phyloP scores from a whole-genome alignment of 352 stramenopile genomes.

The Globisporangium lucens region DNA sequence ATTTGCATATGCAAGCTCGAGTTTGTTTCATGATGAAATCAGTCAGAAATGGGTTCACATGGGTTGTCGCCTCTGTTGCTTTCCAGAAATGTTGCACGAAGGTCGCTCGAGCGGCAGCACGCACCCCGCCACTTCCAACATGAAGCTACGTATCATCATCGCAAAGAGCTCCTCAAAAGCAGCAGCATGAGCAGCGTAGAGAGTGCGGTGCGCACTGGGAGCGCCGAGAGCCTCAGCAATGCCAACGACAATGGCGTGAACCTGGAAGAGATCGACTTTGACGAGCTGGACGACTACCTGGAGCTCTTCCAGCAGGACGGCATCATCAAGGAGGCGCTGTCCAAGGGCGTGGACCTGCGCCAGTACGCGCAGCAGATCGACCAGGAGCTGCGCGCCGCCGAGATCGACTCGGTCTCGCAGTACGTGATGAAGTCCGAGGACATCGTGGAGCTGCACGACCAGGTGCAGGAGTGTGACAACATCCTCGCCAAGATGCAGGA shows the following conservation, averaged over 20 bases:
- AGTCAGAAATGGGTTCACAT: not conserved
- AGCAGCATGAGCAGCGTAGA: conserved; percentile 8
- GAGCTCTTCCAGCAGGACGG: conserved; percentile 93
- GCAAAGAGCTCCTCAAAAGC: not conserved
- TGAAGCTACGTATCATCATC: conserved; percentile 1
- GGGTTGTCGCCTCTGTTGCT: not conserved
- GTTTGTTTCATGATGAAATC: not conserved
- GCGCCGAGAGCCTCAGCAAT: not conserved
- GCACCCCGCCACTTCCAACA: not conserved
- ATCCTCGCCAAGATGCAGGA: conserved; percentile 97
- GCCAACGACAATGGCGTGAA: conserved; percentile 30
- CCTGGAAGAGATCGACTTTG: conserved; percentile 91
- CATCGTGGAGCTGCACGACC: conserved; percentile 89
- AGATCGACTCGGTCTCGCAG: conserved; percentile 82
- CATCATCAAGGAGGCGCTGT: conserved; percentile 90
- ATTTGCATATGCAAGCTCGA: not conserved
- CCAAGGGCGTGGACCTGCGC: conserved; percentile 88
- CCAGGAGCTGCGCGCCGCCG: conserved; percentile 76
- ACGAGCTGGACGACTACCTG: conserved; percentile 92
- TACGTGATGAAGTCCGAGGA: conserved; percentile 88
- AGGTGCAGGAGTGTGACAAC: conserved; percentile 96
- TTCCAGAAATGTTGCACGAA: conserved; percentile 9
- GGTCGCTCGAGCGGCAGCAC: not conserved
- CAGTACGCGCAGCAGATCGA: conserved; percentile 91
- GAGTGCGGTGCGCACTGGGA: not conserved